phyloP scores from a whole-genome alignment of 2,329 filamentous ascomycete species.

The Reticulascus tulasneorum region DNA sequence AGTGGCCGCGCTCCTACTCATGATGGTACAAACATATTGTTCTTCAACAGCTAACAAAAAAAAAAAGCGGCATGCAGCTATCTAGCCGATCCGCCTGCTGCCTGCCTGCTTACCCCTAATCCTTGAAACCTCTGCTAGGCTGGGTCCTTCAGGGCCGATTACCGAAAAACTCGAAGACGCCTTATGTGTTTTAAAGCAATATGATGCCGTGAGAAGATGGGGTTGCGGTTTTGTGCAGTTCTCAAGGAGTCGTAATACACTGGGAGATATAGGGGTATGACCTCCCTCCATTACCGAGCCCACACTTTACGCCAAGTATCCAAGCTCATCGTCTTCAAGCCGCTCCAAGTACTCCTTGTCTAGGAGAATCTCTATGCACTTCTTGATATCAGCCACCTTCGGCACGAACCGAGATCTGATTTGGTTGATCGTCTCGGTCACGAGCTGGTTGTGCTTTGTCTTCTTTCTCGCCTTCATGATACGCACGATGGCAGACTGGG shows the following conservation, averaged over 20 bases:
- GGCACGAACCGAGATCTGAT: constrained; percentile 91
- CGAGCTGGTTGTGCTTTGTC: constrained; percentile 95
- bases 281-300: constrained; percentile 8
- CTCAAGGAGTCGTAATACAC: constrained; percentile 13
- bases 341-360: constrained; percentile 99
- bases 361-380: constrained; percentile 96
- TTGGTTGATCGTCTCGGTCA: constrained; percentile 92
- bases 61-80: constrained; percentile 10
- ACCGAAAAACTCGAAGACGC: constrained; percentile 8
- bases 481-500: constrained; percentile 90
- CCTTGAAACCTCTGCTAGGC: constrained; percentile 7
- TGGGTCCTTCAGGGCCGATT: constrained; percentile 11
- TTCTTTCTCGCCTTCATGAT: constrained; percentile 99
- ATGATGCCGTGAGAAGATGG: constrained; percentile 6
- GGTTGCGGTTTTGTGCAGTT: constrained; percentile 10
- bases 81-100: constrained; percentile 9
- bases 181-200: constrained; percentile 8
- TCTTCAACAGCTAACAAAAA: constrained; percentile 6
- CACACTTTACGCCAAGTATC: constrained; percentile 74
- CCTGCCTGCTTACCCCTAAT: constrained; percentile 8
- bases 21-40: too few relatives aligned
- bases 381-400: constrained; percentile 95
- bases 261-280: constrained; percentile 10
- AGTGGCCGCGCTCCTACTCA: too few relatives aligned
- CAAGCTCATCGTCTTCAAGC: constrained; percentile 87